A percentile compares a stretch with the other conserved stretches of the same genome.
phyloP scores from a whole-genome alignment of 345 rosid species.

The Cochlearia excelsa region DNA sequence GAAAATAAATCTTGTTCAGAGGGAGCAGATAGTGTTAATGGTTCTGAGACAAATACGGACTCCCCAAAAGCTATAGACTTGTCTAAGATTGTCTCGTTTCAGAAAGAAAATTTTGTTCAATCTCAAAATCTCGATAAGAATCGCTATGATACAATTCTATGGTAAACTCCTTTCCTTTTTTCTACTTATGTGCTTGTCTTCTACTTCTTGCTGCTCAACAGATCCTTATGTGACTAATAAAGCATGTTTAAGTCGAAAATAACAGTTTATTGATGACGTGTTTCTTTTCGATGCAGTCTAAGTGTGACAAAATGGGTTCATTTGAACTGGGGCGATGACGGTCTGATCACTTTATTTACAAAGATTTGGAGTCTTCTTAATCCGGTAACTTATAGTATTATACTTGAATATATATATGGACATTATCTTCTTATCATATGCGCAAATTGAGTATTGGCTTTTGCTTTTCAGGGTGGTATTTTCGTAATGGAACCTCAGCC shows the following conservation, averaged over 20 bases:
- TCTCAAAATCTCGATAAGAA: constrained; percentile 39
- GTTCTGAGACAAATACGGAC: constrained; percentile 29
- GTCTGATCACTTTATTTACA: constrained; percentile 66
- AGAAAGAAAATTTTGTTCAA: constrained; percentile 67
- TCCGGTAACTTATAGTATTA: constrained; percentile 44
- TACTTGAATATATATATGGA: neutral
- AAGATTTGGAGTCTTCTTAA: constrained; percentile 76
- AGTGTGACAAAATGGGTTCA: constrained; percentile 99
- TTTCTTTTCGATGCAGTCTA: constrained; percentile 51
- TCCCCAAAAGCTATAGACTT: constrained; percentile 42
- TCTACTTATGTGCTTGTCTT: neutral
- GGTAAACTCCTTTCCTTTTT: constrained; percentile 45
- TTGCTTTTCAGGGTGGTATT: constrained; percentile 70
- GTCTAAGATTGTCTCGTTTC: constrained; percentile 60
- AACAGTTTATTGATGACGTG: neutral
- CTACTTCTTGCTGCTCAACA: too few species aligned
- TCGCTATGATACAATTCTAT: constrained; percentile 73
- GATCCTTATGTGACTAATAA: too few species aligned
- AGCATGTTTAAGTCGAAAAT: neutral
- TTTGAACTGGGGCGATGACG: constrained; percentile 95
- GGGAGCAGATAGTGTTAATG: constrained; percentile 23
- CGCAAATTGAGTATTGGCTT: constrained; percentile 14
- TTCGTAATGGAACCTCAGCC: constrained; percentile 95
- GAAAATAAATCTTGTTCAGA: constrained; percentile 33
- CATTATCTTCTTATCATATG: neutral